phyloP scores from a whole-genome alignment of 331 rosid species.

The Quercus phellos region DNA sequence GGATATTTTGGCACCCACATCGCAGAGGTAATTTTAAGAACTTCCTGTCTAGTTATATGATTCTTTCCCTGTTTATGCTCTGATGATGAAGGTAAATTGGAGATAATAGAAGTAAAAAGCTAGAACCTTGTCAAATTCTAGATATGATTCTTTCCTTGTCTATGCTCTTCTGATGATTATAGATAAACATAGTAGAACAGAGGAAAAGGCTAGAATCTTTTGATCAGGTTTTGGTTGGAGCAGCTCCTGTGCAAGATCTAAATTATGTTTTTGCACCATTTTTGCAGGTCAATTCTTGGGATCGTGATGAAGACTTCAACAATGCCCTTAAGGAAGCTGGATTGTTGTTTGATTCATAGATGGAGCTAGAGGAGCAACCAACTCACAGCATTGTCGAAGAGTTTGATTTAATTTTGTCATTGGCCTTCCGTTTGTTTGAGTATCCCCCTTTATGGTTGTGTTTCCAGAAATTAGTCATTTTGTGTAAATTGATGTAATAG shows the following conservation, averaged over 20 bases:
- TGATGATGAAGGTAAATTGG: neutral
- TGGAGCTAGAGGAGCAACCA: neutral
- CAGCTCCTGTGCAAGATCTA: neutral
- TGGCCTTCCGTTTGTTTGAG: no score
- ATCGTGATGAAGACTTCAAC: slow-evolving; percentile 43
- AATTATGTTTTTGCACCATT: neutral
- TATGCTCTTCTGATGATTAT: no score
- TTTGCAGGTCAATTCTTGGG: slow-evolving; percentile 28
- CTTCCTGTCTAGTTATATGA: neutral
- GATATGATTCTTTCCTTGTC: no score
- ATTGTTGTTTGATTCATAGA: slow-evolving; percentile 19
- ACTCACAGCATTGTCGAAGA: no score
- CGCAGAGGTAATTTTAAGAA: slow-evolving; percentile 39
- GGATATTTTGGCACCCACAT: slow-evolving; percentile 44
- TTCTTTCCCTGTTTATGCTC: neutral
- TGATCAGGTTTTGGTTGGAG: neutral
- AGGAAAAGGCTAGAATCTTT: no score
- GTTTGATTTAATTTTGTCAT: neutral
- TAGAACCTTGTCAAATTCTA: no score
- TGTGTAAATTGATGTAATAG: no score
- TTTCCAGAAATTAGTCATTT: no score
- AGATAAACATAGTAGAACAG: no score
- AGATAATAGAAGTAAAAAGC: neutral
- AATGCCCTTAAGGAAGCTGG: slow-evolving; percentile 61
- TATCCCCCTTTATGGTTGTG: no score